phyloP scores from a whole-genome alignment of 2,329 filamentous ascomycete species.

The Diplodia mutila region DNA sequence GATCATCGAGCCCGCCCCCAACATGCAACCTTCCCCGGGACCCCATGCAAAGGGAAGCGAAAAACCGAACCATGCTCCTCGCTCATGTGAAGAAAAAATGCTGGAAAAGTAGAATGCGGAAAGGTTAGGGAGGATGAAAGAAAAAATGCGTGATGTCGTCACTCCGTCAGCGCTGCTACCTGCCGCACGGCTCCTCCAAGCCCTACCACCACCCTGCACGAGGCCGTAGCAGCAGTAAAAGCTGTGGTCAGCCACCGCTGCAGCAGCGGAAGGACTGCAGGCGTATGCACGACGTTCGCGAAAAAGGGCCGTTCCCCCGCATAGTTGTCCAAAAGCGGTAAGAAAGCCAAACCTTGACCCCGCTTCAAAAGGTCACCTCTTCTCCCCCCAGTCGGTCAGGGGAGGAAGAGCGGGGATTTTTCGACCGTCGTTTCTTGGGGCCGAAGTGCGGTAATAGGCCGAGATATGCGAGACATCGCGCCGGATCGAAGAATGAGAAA shows the following conservation, averaged over 20 bases:
- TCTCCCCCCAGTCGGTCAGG: not conserved
- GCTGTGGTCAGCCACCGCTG: not conserved
- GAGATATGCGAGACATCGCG: not conserved
- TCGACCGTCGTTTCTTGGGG: not conserved
- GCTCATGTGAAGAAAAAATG: not conserved
- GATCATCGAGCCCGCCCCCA: not conserved
- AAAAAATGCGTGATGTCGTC: constrained; percentile 7
- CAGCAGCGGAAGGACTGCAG: not conserved
- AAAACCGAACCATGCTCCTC: not conserved
- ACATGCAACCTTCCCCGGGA: not conserved
- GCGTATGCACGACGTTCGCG: constrained; percentile 6
- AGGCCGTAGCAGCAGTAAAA: no score
- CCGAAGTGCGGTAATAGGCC: not conserved
- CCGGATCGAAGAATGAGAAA: not conserved
- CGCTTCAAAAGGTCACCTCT: constrained; percentile 1
- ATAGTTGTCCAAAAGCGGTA: not conserved
- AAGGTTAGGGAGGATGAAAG: not conserved
- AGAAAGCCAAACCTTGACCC: constrained; percentile 11
- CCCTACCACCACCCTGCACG: no score
- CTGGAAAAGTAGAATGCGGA: not conserved
- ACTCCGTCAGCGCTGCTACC: not conserved
- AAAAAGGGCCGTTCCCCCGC: constrained; percentile 1
- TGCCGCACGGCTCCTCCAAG: no score
- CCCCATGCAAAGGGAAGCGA: not conserved
- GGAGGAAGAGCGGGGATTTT: not conserved